These are phyloP conservation scores for cucumber (Cucumis sativus) DNA, from an alignment of 306 rosid species.

Conservation along the genomic window DNA sequence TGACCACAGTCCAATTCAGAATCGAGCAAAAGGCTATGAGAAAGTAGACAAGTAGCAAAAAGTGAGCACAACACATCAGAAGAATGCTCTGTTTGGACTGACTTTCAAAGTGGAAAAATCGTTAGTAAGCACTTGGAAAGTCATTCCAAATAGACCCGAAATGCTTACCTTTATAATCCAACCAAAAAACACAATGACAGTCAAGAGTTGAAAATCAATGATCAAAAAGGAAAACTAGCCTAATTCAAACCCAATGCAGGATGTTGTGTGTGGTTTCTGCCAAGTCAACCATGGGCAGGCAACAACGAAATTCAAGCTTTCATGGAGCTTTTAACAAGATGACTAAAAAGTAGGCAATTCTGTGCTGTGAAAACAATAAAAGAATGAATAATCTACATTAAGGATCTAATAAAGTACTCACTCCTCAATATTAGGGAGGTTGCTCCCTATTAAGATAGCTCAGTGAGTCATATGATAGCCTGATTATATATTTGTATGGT, in stretches of 20 bases:
- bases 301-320: not conserved
- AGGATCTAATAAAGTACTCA: not conserved
- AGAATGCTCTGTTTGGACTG: too few relatives aligned
- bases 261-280: not conserved
- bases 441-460: too few relatives aligned
- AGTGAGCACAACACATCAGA: not conserved
- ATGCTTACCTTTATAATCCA: conserved; percentile 26
- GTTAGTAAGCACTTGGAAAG: too few relatives aligned
- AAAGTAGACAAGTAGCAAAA: not conserved
- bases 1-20: not conserved
- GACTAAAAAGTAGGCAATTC: not conserved
- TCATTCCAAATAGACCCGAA: not conserved
- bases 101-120: too few relatives aligned
- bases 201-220: not conserved
- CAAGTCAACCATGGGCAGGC: not conserved
- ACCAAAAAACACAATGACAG: too few relatives aligned
- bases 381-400: not conserved
- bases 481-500: too few relatives aligned
- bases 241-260: not conserved
- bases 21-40: not conserved
- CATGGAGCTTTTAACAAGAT: not conserved
- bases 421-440: not conserved
- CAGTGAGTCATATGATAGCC: too few relatives aligned
- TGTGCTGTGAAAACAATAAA: not conserved
- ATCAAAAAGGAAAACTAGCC: not conserved